phyloP scores from a whole-genome alignment of 1,284 basidiomycete species.

The Ceratorhiza oryzae-sativae region DNA sequence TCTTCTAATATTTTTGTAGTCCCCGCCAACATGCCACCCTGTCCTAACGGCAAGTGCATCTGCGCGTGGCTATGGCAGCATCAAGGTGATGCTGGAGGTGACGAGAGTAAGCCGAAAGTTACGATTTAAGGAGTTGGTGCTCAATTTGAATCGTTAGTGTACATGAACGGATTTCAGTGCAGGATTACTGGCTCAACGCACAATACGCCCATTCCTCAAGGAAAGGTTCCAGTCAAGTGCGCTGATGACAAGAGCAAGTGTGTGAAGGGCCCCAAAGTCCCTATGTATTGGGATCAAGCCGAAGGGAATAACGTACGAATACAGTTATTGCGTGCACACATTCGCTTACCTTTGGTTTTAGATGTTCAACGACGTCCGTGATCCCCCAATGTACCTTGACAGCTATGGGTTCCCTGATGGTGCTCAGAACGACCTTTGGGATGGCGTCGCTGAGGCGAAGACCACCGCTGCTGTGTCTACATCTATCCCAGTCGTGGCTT shows the following conservation, averaged over 20 bases:
- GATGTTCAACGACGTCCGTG: conserved; percentile 11
- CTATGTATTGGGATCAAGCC: conserved; percentile 43
- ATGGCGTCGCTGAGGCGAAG: conserved; percentile 33
- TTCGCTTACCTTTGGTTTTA: not conserved
- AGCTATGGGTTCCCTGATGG: conserved; percentile 53
- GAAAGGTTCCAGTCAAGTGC: conserved; percentile 50
- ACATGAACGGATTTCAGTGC: conserved; percentile 79
- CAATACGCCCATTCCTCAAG: conserved; percentile 59
- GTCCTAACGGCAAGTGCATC: conserved; percentile 67
- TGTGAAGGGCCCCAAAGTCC: conserved; percentile 46
- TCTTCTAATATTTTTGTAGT: conserved; percentile 47
- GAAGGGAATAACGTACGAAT: conserved; percentile 39
- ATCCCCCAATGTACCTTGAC: conserved; percentile 48
- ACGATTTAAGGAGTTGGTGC: not conserved
- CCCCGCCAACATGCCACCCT: conserved; percentile 69
- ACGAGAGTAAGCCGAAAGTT: conserved; percentile 50
- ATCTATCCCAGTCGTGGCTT: not conserved
- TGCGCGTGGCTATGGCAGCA: conserved; percentile 73
- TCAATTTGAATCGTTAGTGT: conserved; percentile 47
- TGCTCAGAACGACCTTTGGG: conserved; percentile 54
- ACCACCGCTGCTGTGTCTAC: conserved; percentile 12
- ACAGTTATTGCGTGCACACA: not conserved
- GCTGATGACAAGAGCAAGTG: conserved; percentile 46
- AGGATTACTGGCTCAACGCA: conserved; percentile 61
- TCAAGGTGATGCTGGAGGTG: conserved; percentile 8